Evolutionary conservation across 352 stramenopile genomes (phyloP).

Genomic region (Phytophthora macrochlamydospora): DNA sequence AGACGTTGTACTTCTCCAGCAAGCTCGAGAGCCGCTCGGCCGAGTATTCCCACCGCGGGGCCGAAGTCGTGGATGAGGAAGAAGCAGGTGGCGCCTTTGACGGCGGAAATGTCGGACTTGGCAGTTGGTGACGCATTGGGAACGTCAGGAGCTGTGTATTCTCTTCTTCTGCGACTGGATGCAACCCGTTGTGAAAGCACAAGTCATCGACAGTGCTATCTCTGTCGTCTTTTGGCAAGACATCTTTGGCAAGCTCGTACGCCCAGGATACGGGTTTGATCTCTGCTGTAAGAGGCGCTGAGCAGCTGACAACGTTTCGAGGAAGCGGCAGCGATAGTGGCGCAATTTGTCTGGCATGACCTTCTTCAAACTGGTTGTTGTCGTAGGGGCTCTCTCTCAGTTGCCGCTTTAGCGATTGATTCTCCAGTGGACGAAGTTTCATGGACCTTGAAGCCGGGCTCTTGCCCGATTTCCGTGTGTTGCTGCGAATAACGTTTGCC

Average conservation of each 20-base stretch:
- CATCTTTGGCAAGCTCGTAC: constrained; percentile 45
- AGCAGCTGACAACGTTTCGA: constrained; percentile 1
- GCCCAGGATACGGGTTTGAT: constrained; percentile 69
- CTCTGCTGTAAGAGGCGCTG: constrained; percentile 54
- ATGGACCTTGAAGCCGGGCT: constrained; percentile 10
- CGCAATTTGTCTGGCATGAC: neutral
- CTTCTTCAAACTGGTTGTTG: constrained; percentile 38
- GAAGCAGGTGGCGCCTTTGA: constrained; percentile 1
- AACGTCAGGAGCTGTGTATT: constrained; percentile 21
- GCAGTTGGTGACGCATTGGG: constrained; percentile 32
- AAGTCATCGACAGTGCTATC: constrained; percentile 3
- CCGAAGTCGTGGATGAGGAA: neutral
- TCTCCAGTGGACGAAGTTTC: constrained; percentile 33
- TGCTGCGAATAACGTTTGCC: constrained; percentile 16
- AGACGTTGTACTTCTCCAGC: constrained; percentile 74
- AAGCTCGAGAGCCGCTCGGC: constrained; percentile 59
- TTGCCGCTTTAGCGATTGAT: constrained; percentile 7
- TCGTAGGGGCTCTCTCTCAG: constrained; percentile 15
- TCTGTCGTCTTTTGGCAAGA: constrained; percentile 26
- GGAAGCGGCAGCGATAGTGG: constrained; percentile 8
- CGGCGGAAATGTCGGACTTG: constrained; percentile 19
- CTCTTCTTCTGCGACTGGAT: constrained; percentile 29
- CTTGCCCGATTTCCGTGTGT: constrained; percentile 19
- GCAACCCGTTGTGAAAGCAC: constrained; percentile 16
- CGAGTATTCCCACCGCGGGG: constrained; percentile 53